phyloP scores from a whole-genome alignment of 2,329 filamentous ascomycete genomes.

The Fusarium clavum region DNA sequence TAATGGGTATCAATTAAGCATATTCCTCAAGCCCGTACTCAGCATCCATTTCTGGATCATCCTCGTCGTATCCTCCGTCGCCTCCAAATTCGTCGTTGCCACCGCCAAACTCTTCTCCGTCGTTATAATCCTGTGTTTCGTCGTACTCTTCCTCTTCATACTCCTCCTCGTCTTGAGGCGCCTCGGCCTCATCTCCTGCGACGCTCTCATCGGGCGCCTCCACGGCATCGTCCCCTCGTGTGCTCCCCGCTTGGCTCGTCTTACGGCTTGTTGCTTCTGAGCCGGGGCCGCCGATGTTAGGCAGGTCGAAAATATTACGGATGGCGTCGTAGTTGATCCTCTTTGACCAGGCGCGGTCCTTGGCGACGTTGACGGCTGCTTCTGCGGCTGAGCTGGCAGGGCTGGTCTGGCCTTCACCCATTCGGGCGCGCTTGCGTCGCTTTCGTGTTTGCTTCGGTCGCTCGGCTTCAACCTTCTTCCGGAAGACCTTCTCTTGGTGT shows the following conservation, averaged over 20 bases:
- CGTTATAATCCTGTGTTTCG: constrained; percentile 50
- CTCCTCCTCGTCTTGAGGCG: constrained; percentile 51
- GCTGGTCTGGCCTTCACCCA: constrained; percentile 73
- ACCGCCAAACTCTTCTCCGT: constrained; percentile 50
- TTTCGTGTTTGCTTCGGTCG: constrained; percentile 69
- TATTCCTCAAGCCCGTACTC: constrained; percentile 52
- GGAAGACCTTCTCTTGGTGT: constrained; percentile 85
- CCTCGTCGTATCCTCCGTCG: constrained; percentile 52
- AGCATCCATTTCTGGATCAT: constrained; percentile 54
- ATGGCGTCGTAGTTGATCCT: constrained; percentile 80
- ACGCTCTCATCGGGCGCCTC: constrained; percentile 53
- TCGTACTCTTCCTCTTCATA: constrained; percentile 54
- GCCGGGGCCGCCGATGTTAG: constrained; percentile 58
- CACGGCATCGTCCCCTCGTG: constrained; percentile 51
- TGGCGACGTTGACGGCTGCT: constrained; percentile 75
- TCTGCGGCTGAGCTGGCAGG: constrained; percentile 76
- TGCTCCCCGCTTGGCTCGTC: constrained; percentile 54
- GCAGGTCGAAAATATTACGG: constrained; percentile 65
- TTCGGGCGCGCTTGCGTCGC: constrained; percentile 65
- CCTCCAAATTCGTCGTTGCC: constrained; percentile 48
- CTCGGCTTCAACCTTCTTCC: constrained; percentile 72
- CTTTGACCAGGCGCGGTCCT: constrained; percentile 75
- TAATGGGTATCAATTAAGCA: constrained; percentile 42
- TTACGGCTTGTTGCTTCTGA: constrained; percentile 63
- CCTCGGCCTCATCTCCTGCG: constrained; percentile 50